Evolutionary conservation across 2,329 filamentous ascomycete species (phyloP).

Genomic region (Helicocarpus griseus): DNA sequence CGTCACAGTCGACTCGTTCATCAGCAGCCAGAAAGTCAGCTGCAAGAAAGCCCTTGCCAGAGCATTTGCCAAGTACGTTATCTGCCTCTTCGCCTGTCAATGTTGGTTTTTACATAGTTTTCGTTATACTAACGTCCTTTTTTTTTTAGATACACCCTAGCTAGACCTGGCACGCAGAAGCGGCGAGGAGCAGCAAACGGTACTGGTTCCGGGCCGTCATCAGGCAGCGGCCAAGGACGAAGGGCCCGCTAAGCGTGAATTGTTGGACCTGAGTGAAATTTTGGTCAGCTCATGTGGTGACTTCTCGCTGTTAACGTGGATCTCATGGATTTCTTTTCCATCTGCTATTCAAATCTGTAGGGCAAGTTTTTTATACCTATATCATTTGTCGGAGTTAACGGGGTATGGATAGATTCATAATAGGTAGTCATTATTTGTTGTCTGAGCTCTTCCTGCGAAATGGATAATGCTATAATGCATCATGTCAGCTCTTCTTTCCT

Average conservation of each 20-base stretch:
- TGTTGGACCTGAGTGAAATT: neutral
- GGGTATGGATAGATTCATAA: neutral
- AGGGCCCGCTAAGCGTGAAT: neutral
- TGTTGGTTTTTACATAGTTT: neutral
- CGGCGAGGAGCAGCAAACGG: neutral
- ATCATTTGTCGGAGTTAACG: neutral
- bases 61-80: constrained; percentile 90
- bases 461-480: neutral
- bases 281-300: neutral
- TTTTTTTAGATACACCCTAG: constrained; percentile 9
- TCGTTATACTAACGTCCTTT: neutral
- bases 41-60: constrained; percentile 92
- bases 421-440: neutral
- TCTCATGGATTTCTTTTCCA: neutral
- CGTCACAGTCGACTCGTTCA: constrained; percentile 91
- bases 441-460: neutral
- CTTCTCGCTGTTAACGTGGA: neutral
- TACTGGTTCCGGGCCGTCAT: neutral
- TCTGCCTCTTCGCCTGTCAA: constrained; percentile 21
- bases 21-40: constrained; percentile 92
- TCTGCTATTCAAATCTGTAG: neutral
- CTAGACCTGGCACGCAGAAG: constrained; percentile 6
- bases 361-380: neutral
- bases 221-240: neutral
- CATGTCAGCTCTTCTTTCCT: too few relatives aligned